Evolutionary conservation across 805 yeast species (phyloP).

Genomic region (Candida xyloterini): DNA sequence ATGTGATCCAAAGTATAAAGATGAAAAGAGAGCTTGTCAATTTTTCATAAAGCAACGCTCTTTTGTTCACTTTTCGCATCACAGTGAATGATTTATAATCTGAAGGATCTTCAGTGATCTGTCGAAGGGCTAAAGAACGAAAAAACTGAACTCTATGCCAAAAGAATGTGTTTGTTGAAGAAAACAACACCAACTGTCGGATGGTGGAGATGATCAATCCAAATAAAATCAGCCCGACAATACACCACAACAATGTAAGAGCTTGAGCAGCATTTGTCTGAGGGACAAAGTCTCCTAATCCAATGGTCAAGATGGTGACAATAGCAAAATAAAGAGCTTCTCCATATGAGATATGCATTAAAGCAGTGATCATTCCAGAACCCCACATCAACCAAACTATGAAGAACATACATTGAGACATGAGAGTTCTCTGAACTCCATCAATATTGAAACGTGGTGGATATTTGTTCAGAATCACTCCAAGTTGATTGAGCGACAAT

Average conservation of each 20-base stretch:
- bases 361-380: constrained; percentile 50
- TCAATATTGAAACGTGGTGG: constrained; percentile 70
- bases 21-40: constrained; percentile 39
- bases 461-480: constrained; percentile 56
- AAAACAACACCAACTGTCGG: constrained; percentile 57
- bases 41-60: constrained; percentile 39
- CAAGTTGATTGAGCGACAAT: constrained; percentile 56
- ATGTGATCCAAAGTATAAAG: constrained; percentile 44
- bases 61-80: constrained; percentile 51
- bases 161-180: constrained; percentile 59
- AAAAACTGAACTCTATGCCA: constrained; percentile 61
- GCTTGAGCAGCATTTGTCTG: constrained; percentile 50
- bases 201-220: constrained; percentile 75
- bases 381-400: constrained; percentile 74
- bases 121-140: constrained; percentile 37
- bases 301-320: constrained; percentile 74
- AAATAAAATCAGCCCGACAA: constrained; percentile 66
- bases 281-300: constrained; percentile 75
- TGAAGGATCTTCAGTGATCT: constrained; percentile 22
- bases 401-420: constrained; percentile 64
- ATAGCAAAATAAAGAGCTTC: constrained; percentile 70
- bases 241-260: constrained; percentile 58
- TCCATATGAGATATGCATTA: constrained; percentile 53
- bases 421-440: constrained; percentile 65
- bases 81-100: constrained; percentile 49